Evolutionary conservation across 129 eudicot species (phyloP), one percentile per base, ranked within the genome.

Genomic region (Artemisia argyi): DNA sequence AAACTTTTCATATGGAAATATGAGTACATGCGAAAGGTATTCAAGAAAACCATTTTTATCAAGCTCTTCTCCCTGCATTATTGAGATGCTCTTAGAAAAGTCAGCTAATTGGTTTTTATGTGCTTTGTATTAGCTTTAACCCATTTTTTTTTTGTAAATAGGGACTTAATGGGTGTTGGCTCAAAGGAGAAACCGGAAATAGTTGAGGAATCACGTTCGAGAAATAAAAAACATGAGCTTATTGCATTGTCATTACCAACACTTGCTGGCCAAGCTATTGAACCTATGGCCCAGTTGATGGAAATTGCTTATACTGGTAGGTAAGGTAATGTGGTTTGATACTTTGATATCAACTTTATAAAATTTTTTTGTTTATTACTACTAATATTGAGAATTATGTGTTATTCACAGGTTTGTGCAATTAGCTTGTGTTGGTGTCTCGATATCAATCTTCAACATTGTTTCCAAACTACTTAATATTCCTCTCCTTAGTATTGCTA

Each of bases 401-500:
- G 30, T 28, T 28, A n/a, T 2, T 28, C 30, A 28, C 68, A 94
- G 98, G 98, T 69, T 97, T 73, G 82, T 90, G 61, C 93, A 88
- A 80, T 84, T 94, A 84, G 98, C 93, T 70, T 87, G 96, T 54
- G 96, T 94, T 81, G 96, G 91, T 71, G 96, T 88, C 73, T 94
- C 98, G 72, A 86, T 85, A 18, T 85, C 97, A 79, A 83, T 94
- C 50, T 94, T 94, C 22, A 94, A 94, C 78, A 88, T 84, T 74
- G 74, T 94, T 44, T 94, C 98, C 3, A 94, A 94, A 76, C 82
- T 94, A 19, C 90, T 94, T 14, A 94, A 94, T 66, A 84, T 94
- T 57, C 98, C 98, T 77, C 97, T 94, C 67, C 96, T 94, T 28
- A 90, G 98, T 66, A 89, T 94, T 63, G 88, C 98, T 69, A 94